These are phyloP conservation scores for Neckera pumila DNA, from an alignment of 225 moss, liverwort and hornwort species.

Conservation along the genomic window DNA sequence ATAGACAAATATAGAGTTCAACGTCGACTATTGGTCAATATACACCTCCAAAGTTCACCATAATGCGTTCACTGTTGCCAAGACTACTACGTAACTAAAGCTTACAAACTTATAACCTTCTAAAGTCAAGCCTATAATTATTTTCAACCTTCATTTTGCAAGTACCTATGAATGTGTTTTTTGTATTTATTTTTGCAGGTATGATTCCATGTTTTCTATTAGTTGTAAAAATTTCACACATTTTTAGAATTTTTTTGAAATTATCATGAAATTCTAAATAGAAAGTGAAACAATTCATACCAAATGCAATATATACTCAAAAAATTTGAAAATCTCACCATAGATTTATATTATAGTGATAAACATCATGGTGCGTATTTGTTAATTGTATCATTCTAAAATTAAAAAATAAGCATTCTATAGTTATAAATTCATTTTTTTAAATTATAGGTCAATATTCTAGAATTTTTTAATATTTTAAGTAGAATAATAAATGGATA, in stretches of 20 bases:
- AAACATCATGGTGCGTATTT: neutral
- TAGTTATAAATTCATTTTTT: neutral
- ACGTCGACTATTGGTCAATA: no score
- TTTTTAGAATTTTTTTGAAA: no score
- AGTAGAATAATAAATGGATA: neutral
- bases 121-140: no score
- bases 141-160: no score
- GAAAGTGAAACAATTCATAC: neutral
- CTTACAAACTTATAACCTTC: no score
- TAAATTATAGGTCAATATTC: neutral
- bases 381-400: neutral
- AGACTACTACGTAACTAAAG: accelerated
- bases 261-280: no score
- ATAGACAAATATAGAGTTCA: neutral
- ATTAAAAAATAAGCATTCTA: accelerated
- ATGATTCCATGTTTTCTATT: neutral
- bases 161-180: no score
- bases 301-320: neutral
- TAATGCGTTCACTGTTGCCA: neutral
- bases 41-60: neutral
- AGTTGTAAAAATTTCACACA: neutral
- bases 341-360: neutral
- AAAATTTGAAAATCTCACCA: neutral
- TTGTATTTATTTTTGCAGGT: neutral
- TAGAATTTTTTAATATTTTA: neutral